Percentiles rank a stretch among this genome's conserved stretches.
Evolutionary conservation across 345 rosid genomes (phyloP).

Genomic region (Isatis tinctoria): DNA sequence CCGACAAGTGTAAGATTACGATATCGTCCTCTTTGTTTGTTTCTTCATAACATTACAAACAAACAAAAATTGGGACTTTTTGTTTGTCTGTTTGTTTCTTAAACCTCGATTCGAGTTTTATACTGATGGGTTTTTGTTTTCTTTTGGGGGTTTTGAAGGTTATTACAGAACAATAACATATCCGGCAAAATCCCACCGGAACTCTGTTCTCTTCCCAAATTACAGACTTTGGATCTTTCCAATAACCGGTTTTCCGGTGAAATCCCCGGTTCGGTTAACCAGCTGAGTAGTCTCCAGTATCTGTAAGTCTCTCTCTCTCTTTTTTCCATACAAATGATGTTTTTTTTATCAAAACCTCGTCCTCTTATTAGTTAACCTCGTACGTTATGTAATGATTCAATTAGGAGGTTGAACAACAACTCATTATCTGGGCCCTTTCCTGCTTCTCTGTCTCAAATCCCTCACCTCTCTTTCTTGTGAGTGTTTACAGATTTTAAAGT

Average conservation of each 20-base stretch:
- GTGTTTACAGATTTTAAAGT: slow-evolving; percentile 31
- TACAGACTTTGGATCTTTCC: slow-evolving; percentile 86
- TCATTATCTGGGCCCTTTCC: slow-evolving; percentile 85
- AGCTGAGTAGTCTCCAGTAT: slow-evolving; percentile 55
- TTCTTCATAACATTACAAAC: not conserved
- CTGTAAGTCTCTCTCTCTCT: slow-evolving; percentile 46
- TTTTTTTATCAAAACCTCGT: not conserved
- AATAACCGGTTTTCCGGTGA: slow-evolving; percentile 64
- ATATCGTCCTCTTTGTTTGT: not conserved
- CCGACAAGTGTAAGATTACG: slow-evolving; percentile 66
- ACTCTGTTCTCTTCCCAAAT: slow-evolving; percentile 58
- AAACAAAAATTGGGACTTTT: not conserved
- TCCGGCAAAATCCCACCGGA: slow-evolving; percentile 78
- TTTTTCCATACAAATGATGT: not conserved
- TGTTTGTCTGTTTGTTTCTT: slow-evolving; percentile 3
- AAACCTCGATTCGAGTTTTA: not conserved
- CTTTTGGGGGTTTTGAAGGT: slow-evolving; percentile 39
- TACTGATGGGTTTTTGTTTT: not conserved
- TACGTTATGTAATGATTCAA: slow-evolving; percentile 39
- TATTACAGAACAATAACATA: slow-evolving; percentile 87
- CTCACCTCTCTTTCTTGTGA: slow-evolving; percentile 84
- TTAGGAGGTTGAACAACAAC: slow-evolving; percentile 93
- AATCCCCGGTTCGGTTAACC: slow-evolving; percentile 56
- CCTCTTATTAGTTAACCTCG: not conserved
- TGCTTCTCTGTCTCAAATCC: slow-evolving; percentile 59